A percentile compares a stretch with the other conserved stretches of the same genome.
Evolutionary conservation across 441 rosid genomes (phyloP).

Genomic region (Flueggea neowawraea): DNA sequence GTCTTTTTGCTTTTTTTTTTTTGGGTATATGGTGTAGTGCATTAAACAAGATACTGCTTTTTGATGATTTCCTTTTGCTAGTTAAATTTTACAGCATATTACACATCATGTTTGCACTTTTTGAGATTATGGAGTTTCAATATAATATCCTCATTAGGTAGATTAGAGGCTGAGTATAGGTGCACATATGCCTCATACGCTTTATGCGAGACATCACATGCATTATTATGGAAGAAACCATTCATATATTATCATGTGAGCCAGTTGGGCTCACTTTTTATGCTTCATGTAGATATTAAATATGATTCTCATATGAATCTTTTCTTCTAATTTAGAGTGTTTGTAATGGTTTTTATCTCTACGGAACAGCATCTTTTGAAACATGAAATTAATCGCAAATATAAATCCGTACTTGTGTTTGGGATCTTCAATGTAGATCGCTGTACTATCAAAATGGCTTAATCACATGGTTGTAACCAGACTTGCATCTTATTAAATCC

Average conservation of each 20-base stretch:
- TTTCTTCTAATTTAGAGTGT: no score
- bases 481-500: no score
- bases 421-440: constrained; percentile 39
- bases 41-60: neutral
- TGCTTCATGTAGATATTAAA: no score
- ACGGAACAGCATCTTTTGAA: no score
- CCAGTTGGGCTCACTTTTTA: no score
- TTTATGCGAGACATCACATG: no score
- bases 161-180: neutral
- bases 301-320: no score
- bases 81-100: neutral
- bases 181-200: neutral
- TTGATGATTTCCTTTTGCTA: neutral
- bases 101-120: constrained; percentile 3
- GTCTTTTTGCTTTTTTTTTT: neutral
- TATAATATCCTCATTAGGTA: no score
- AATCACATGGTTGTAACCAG: constrained; percentile 11
- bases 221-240: no score
- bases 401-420: constrained; percentile 3
- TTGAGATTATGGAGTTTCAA: neutral
- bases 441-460: constrained; percentile 9
- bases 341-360: no score
- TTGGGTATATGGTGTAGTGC: neutral
- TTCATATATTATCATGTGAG: no score
- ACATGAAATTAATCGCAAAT: no score